Conservation (phyloP, 1,284 basidiomycete genomes). For the Xerocomus amazonicus region DNA sequence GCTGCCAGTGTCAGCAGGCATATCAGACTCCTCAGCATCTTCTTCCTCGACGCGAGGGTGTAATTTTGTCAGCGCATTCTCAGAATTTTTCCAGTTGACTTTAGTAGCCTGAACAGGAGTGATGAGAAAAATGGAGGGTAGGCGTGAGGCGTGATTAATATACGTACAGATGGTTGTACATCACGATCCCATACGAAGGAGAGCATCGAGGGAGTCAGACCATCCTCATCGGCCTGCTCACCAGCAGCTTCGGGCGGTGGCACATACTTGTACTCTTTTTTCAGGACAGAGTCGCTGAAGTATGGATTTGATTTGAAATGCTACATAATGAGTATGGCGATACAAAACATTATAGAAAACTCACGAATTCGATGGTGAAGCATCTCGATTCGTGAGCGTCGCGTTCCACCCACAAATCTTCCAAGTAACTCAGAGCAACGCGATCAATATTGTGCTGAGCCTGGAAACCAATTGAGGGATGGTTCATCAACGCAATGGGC, state of each 20-base stretch:
- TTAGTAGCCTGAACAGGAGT: constrained; percentile 45
- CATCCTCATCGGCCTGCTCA: constrained; percentile 65
- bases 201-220: constrained; percentile 69
- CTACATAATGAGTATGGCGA: constrained; percentile 37
- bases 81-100: constrained; percentile 81
- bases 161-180: constrained; percentile 57
- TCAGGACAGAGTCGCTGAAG: constrained; percentile 69
- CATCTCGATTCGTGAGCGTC: constrained; percentile 64
- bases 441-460: constrained; percentile 68
- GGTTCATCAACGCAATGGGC: constrained; percentile 74
- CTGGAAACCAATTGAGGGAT: constrained; percentile 56
- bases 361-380: constrained; percentile 77
- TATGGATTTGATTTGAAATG: constrained; percentile 81
- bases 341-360: constrained; percentile 33
- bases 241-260: constrained; percentile 49
- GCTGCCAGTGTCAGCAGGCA: constrained; percentile 66
- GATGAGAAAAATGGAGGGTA: not conserved
- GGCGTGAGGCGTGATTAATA: not conserved
- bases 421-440: constrained; percentile 69
- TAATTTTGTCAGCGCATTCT: constrained; percentile 71
- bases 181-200: constrained; percentile 77
- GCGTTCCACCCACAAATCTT: constrained; percentile 75
- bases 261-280: constrained; percentile 74
- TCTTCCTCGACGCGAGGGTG: constrained; percentile 66
- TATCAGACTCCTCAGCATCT: constrained; percentile 45